These are phyloP conservation scores for Botrytis aclada DNA, from an alignment of 2,329 filamentous ascomycete genomes.

Conservation along the genomic window DNA sequence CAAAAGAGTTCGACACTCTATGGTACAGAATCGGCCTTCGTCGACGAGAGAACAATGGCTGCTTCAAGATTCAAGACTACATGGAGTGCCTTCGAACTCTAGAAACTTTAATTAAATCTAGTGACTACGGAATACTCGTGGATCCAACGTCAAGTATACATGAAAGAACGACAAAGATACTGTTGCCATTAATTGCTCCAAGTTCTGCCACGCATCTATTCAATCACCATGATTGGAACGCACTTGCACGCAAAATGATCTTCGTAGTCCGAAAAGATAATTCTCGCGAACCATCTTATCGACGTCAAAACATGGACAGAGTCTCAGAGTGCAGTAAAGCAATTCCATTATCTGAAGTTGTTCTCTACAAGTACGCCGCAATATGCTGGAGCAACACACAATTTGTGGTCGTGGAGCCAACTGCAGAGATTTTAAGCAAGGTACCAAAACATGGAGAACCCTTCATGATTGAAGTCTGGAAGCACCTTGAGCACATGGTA, in stretches of 20 bases:
- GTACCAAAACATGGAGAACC: slow-evolving; percentile 18
- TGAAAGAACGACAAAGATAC: slow-evolving; percentile 8
- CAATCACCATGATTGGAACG: slow-evolving; percentile 8
- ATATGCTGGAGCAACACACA: slow-evolving; percentile 32
- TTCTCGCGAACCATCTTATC: slow-evolving; percentile 22
- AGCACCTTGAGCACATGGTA: slow-evolving; percentile 28
- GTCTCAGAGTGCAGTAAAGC: slow-evolving; percentile 17
- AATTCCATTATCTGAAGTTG: slow-evolving; percentile 24
- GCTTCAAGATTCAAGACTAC: slow-evolving; percentile 25
- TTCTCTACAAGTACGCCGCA: slow-evolving; percentile 22
- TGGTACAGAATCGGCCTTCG: slow-evolving; percentile 30
- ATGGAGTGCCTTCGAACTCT: slow-evolving; percentile 26
- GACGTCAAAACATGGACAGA: slow-evolving; percentile 21
- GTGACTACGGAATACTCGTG: neutral
- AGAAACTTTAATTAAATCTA: neutral
- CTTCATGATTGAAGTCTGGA: slow-evolving; percentile 23
- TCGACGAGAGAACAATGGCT: slow-evolving; percentile 13
- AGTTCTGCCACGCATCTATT: slow-evolving; percentile 16
- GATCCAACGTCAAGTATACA: neutral
- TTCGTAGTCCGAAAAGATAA: slow-evolving; percentile 24
- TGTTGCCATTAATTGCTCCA: slow-evolving; percentile 23
- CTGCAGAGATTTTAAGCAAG: slow-evolving; percentile 19
- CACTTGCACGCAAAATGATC: slow-evolving; percentile 19
- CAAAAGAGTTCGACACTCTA: slow-evolving; percentile 19
- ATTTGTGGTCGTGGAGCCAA: slow-evolving; percentile 26